Base-by-base conservation (phyloP, 306 rosid species). In the Vigna mungo region DNA sequence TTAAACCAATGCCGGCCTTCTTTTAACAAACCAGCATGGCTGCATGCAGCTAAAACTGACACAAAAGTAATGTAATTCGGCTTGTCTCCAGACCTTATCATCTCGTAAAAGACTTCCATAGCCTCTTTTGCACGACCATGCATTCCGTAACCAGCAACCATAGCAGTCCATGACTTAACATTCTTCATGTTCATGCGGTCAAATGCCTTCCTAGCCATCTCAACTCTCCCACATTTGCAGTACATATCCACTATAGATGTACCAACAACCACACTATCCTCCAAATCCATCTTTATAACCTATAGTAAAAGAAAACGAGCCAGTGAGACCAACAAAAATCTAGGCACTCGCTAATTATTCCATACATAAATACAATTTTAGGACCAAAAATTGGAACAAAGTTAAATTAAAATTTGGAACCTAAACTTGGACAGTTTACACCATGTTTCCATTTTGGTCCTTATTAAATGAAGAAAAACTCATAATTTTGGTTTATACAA, bases 1-100 rank as follows among this genome's bases (percentile, higher is more conserved):
- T 83, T 87, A 78, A 92, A 90, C 96, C 92, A 90, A 78, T 87
- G 86, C 94, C 93, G 86, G 23, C 94, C 96, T 80, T 92, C 93
- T 74, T 89, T 58, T 72, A 89, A 55, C 76, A 86, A 81, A 77
- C 96, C 92, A 75, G 91, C 94, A 84, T 90, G 97, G 78, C 94
- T 87, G 84, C 94, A 92, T 73, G 96, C 91, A 68, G 87, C 79
- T 21, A 92, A 85, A 82, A 92, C 91, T 10, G 92, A 86, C 83
- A 90, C 84, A 39, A 89, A 87, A 55, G 96, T 89, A 73, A 90
- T 80, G 72, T 86, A 86, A 79, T 87, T 90, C 3, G 96, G 96
- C 70, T 80, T 82, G 74, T 87, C 78, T 11, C 89, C 85, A 30
- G 86, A 79, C 41, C 69, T 75, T 70, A 85, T 72, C 96, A 90